phyloP scores from a whole-genome alignment of 2,329 filamentous ascomycete genomes.

The Ophiostoma quercus region DNA sequence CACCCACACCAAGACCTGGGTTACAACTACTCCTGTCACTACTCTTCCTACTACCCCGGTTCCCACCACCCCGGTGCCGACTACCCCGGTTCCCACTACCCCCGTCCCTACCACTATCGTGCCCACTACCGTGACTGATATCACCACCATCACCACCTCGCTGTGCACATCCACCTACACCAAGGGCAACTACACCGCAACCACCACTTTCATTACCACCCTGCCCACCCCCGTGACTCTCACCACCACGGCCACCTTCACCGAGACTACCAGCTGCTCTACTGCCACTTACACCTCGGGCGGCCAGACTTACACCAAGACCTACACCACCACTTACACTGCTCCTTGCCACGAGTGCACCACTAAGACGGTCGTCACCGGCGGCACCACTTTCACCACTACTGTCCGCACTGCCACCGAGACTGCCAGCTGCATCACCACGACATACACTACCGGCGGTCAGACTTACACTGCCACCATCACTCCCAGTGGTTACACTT shows the following conservation, averaged over 20 bases:
- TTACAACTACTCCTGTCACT: neutral
- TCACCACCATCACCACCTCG: slow-evolving; percentile 17
- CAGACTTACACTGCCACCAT: slow-evolving; percentile 22
- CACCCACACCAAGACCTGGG: slow-evolving; percentile 6
- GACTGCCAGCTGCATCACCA: slow-evolving; percentile 9
- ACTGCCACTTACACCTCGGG: slow-evolving; percentile 21
- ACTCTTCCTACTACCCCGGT: neutral
- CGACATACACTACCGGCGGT: neutral
- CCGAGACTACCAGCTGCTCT: slow-evolving; percentile 19
- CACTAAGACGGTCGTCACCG: slow-evolving; percentile 17
- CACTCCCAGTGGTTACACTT: neutral
- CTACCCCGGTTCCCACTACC: neutral
- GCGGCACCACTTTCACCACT: slow-evolving; percentile 22
- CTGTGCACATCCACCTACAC: slow-evolving; percentile 17
- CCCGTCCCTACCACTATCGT: neutral
- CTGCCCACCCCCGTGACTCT: slow-evolving; percentile 10
- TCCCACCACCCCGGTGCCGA: neutral
- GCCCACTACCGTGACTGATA: slow-evolving; percentile 17
- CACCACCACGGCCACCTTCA: slow-evolving; percentile 20
- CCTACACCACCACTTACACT: slow-evolving; percentile 14
- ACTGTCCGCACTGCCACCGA: slow-evolving; percentile 13
- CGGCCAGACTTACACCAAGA: slow-evolving; percentile 20
- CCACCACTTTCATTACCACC: slow-evolving; percentile 10
- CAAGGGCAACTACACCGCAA: slow-evolving; percentile 13
- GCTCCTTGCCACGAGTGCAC: slow-evolving; percentile 2